A percentile compares a stretch with the other conserved stretches of the same genome.
These are phyloP conservation scores for Takashimella koratensis DNA, from an alignment of 1,284 basidiomycete species.

Conservation along the genomic window DNA sequence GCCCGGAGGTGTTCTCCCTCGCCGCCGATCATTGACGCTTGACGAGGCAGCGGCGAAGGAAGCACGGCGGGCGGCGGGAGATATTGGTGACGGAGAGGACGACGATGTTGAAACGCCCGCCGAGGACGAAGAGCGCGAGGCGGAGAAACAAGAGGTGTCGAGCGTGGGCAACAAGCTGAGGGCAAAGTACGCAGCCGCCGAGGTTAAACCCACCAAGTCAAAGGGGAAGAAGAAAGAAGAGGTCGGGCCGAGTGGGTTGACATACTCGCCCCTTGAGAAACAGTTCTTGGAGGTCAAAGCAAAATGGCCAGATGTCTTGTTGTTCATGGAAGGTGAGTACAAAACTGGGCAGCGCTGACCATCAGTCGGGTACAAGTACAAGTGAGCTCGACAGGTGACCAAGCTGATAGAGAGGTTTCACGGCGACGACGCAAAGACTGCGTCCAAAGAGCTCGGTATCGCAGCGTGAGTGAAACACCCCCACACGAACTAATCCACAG, in stretches of 20 bases:
- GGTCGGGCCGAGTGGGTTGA: conserved; percentile 69
- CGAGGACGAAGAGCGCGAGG: conserved; percentile 16
- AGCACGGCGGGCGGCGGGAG: conserved; percentile 16
- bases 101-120: conserved; percentile 3
- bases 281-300: conserved; percentile 72
- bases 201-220: conserved; percentile 13
- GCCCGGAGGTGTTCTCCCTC: conserved; percentile 30
- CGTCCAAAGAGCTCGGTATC: conserved; percentile 77
- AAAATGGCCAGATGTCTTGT: conserved; percentile 67
- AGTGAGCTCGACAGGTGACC: conserved; percentile 25
- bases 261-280: conserved; percentile 78
- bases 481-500: conserved; percentile 12
- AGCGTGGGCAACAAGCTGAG: conserved; percentile 22
- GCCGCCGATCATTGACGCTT: conserved; percentile 42
- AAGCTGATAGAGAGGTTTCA: conserved; percentile 58
- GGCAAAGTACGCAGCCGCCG: conserved; percentile 35
- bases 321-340: conserved; percentile 66
- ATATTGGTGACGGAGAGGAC: conserved; percentile 8
- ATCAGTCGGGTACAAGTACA: conserved; percentile 77
- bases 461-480: conserved; percentile 47
- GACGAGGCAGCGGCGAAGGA: conserved; percentile 46
- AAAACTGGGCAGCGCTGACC: conserved; percentile 3
- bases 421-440: conserved; percentile 82
- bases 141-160: conserved; percentile 15
- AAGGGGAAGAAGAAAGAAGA: conserved; percentile 51